A percentile compares a stretch with the other conserved stretches of the same genome.
These are phyloP conservation scores for Tagetes patula DNA, from an alignment of 129 eudicot species.

Conservation along the genomic window DNA sequence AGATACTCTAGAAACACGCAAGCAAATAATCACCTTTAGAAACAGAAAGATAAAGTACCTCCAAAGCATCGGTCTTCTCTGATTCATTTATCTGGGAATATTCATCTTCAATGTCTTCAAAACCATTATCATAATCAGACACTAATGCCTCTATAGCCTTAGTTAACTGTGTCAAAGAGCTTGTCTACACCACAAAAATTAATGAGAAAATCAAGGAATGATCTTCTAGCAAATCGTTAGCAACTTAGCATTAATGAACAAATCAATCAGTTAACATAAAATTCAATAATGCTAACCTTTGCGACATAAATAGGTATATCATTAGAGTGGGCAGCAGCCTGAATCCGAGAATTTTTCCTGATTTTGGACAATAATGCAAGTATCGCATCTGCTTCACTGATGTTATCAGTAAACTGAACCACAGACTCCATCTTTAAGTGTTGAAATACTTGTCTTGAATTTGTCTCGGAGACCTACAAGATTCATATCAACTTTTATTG, in stretches of 20 bases:
- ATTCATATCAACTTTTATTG: conserved; percentile 19
- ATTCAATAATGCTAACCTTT: conserved; percentile 44
- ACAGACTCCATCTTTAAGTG: conserved; percentile 56
- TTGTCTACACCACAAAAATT: conserved; percentile 51
- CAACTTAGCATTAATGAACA: background rate
- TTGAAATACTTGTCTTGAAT: conserved; percentile 63
- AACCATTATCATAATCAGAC: conserved; percentile 68
- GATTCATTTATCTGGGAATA: conserved; percentile 54
- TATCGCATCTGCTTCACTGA: conserved; percentile 90
- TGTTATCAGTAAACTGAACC: conserved; percentile 78
- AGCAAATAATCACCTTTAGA: background rate
- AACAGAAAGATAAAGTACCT: conserved; percentile 50
- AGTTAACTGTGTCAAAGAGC: conserved; percentile 65
- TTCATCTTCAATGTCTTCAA: conserved; percentile 56
- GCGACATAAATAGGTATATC: conserved; percentile 75
- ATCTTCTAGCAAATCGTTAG: background rate
- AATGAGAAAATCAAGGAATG: conserved; percentile 23
- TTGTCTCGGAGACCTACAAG: conserved; percentile 76
- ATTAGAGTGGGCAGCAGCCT: conserved; percentile 89
- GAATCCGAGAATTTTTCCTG: conserved; percentile 82
- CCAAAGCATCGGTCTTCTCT: conserved; percentile 89
- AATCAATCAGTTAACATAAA: background rate
- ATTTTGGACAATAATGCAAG: conserved; percentile 80
- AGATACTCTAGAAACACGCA: background rate
- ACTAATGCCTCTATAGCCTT: conserved; percentile 68